These are phyloP conservation scores for Nakaseomyces glabratus DNA, from an alignment of 1,139 yeast species.

Conservation along the genomic window DNA sequence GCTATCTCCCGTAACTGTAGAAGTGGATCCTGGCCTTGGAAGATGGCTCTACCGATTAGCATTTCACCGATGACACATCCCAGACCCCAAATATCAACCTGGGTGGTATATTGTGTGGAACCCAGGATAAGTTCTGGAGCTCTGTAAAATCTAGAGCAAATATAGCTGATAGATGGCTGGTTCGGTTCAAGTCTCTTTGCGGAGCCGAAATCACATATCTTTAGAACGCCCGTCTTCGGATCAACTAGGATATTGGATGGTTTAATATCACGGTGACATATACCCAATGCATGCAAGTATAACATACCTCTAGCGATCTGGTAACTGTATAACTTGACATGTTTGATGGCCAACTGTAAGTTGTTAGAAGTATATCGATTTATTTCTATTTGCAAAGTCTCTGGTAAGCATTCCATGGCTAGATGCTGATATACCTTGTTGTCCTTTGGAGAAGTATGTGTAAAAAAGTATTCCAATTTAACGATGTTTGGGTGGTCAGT, in stretches of 20 bases:
- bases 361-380: constrained; percentile 57
- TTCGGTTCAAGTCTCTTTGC: constrained; percentile 67
- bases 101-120: constrained; percentile 64
- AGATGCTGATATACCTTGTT: constrained; percentile 63
- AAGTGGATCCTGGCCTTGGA: constrained; percentile 71
- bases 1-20: constrained; percentile 70
- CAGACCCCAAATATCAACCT: constrained; percentile 77
- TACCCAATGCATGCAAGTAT: constrained; percentile 68
- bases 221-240: constrained; percentile 54
- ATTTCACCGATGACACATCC: constrained; percentile 83
- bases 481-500: constrained; percentile 76
- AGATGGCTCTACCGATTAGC: constrained; percentile 72
- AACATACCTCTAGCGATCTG: constrained; percentile 78
- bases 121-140: constrained; percentile 81
- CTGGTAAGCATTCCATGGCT: constrained; percentile 82
- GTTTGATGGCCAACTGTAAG: constrained; percentile 59
- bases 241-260: constrained; percentile 73
- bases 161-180: constrained; percentile 69
- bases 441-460: constrained; percentile 45
- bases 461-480: constrained; percentile 58
- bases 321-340: constrained; percentile 68
- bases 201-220: constrained; percentile 76
- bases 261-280: constrained; percentile 74
- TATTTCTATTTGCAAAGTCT: constrained; percentile 65
- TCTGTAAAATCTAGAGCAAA: constrained; percentile 71